A percentile compares a stretch with the other conserved stretches of the same genome.
Evolutionary conservation across 148 eudicot species (phyloP).

Genomic region (Amaranthus palmeri): DNA sequence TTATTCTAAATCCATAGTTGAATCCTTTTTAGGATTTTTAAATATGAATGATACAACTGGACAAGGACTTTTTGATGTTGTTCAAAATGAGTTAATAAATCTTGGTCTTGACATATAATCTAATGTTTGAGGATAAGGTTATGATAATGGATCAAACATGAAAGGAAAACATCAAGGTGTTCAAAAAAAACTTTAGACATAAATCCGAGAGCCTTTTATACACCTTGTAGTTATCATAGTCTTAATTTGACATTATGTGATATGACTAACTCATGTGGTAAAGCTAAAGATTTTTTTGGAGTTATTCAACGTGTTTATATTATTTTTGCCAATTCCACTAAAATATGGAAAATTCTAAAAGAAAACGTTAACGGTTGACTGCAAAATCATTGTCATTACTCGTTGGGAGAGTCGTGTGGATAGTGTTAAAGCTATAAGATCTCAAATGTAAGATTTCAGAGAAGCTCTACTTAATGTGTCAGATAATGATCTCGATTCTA

Average conservation of each 20-base stretch:
- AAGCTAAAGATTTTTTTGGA: slow-evolving; percentile 27
- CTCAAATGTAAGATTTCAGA: slow-evolving; percentile 15
- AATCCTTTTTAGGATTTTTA: slow-evolving; percentile 18
- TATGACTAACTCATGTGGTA: slow-evolving; percentile 24
- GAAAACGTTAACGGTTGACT: slow-evolving; percentile 13
- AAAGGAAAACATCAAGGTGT: slow-evolving; percentile 21
- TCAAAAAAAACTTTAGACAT: slow-evolving; percentile 16
- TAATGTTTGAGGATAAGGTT: slow-evolving; percentile 14
- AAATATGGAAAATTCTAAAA: slow-evolving; percentile 27
- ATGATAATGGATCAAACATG: slow-evolving; percentile 17
- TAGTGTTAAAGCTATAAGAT: slow-evolving; percentile 30
- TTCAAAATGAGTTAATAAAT: neutral
- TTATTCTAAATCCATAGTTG: neutral
- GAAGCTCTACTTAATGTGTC: slow-evolving; percentile 19
- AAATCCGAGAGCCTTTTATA: slow-evolving; percentile 27
- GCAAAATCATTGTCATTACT: slow-evolving; percentile 22
- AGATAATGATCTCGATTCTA: slow-evolving; percentile 10
- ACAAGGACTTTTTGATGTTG: slow-evolving; percentile 5
- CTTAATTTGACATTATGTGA: slow-evolving; percentile 21
- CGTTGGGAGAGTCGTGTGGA: slow-evolving; percentile 31
- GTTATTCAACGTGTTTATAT: slow-evolving; percentile 27
- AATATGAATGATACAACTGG: slow-evolving; percentile 18
- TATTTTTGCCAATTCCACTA: slow-evolving; percentile 28
- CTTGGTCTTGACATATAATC: slow-evolving; percentile 11
- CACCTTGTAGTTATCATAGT: slow-evolving; percentile 13